These are phyloP conservation scores for Pilasporangium apinafurcum DNA, from an alignment of 352 stramenopile genomes.

Conservation along the genomic window DNA sequence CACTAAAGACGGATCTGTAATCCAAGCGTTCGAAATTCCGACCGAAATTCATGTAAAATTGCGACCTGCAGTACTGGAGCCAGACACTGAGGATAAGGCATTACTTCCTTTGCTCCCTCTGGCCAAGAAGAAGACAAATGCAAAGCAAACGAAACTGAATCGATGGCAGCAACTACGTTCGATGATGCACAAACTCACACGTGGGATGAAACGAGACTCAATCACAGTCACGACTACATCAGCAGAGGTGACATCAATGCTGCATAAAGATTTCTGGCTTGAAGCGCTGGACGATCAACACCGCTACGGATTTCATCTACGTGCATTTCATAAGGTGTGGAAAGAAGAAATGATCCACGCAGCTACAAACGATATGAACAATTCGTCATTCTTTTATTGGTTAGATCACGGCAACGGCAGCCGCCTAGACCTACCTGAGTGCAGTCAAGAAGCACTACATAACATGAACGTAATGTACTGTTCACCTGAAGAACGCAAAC, in stretches of 20 bases:
- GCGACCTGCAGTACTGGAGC: no score
- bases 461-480: constrained; percentile 50
- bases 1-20: no score
- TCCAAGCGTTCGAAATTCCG: no score
- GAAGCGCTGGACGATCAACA: constrained; percentile 67
- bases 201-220: constrained; percentile 16
- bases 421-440: constrained; percentile 44
- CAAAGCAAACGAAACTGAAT: no score
- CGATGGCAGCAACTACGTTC: constrained; percentile 26
- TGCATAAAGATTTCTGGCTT: constrained; percentile 74
- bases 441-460: constrained; percentile 33
- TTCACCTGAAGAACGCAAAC: constrained; percentile 25
- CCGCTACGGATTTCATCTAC: constrained; percentile 65
- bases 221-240: background rate
- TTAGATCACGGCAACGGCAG: constrained; percentile 48
- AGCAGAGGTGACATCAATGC: constrained; percentile 17
- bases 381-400: no score
- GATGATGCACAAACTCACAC: constrained; percentile 20
- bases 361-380: constrained; percentile 36
- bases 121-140: no score
- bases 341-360: constrained; percentile 35
- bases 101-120: no score
- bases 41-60: no score
- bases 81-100: no score
- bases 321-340: constrained; percentile 60